Evolutionary conservation across 352 stramenopile genomes (phyloP).

Genomic region (Saprolegnia diclina): DNA sequence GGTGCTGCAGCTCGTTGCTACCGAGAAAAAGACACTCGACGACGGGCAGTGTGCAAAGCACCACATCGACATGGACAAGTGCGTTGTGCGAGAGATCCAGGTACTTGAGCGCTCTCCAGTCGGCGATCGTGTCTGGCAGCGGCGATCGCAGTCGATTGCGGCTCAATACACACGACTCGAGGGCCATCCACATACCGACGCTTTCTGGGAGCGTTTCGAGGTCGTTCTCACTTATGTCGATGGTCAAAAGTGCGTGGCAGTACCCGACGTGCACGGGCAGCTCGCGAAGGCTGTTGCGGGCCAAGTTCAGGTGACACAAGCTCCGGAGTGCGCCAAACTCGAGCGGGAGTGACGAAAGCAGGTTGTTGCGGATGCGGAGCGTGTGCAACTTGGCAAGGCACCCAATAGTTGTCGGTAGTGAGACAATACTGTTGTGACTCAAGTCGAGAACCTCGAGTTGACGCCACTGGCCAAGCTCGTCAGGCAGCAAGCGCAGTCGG

Average conservation of each 20-base stretch:
- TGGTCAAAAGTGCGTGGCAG: conserved; percentile 25
- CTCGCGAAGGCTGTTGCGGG: conserved; percentile 45
- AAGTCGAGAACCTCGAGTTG: conserved; percentile 40
- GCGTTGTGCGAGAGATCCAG: conserved; percentile 54
- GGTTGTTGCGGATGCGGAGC: conserved; percentile 22
- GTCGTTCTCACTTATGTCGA: conserved; percentile 20
- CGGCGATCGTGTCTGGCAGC: conserved; percentile 43
- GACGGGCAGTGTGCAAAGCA: conserved; percentile 40
- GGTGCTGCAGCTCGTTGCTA: conserved; percentile 40
- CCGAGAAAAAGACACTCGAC: conserved; percentile 54
- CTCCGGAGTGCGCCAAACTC: conserved; percentile 54
- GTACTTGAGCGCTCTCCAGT: conserved; percentile 40
- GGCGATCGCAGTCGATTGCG: conserved; percentile 45
- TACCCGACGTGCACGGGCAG: conserved; percentile 65
- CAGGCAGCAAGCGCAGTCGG: conserved; percentile 37
- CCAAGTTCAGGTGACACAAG: conserved; percentile 46
- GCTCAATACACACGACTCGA: conserved; percentile 44
- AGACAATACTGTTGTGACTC: conserved; percentile 43
- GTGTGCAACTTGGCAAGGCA: conserved; percentile 32
- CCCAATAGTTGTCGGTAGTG: conserved; percentile 20
- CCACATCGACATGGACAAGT: conserved; percentile 42
- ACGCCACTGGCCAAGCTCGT: conserved; percentile 46
- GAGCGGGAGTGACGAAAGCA: conserved; percentile 2
- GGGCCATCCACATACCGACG: conserved; percentile 27
- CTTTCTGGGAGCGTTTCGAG: background rate